These are phyloP conservation scores for Iris pallida DNA, from an alignment of 116 monocot species.

Conservation along the genomic window DNA sequence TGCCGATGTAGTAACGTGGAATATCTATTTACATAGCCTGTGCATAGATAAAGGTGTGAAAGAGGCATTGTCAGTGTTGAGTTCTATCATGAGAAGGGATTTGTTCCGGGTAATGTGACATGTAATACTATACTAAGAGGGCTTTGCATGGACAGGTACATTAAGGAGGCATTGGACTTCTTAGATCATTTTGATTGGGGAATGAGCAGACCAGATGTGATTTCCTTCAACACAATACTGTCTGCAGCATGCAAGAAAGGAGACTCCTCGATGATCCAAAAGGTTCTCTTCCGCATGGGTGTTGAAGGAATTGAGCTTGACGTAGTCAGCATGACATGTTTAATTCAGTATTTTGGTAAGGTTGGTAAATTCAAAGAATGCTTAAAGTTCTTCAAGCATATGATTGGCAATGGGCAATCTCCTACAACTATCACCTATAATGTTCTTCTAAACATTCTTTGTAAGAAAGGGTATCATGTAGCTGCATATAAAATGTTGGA, in stretches of 20 bases:
- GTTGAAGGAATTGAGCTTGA: slow-evolving; percentile 27
- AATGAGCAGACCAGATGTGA: slow-evolving; percentile 31
- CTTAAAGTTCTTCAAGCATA: slow-evolving; percentile 23
- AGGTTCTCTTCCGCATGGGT: slow-evolving; percentile 37
- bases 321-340: slow-evolving; percentile 34
- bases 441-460: slow-evolving; percentile 36
- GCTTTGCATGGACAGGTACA: slow-evolving; percentile 38
- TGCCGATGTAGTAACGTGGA: slow-evolving; percentile 43
- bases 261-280: slow-evolving; percentile 30
- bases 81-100: slow-evolving; percentile 25
- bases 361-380: slow-evolving; percentile 15
- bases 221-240: slow-evolving; percentile 58
- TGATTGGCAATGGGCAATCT: slow-evolving; percentile 24
- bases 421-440: slow-evolving; percentile 40
- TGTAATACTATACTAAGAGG: slow-evolving; percentile 61
- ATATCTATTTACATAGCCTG: slow-evolving; percentile 49
- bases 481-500: slow-evolving; percentile 23
- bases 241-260: slow-evolving; percentile 45
- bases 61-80: slow-evolving; percentile 24
- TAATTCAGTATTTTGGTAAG: slow-evolving; percentile 36
- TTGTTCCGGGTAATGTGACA: slow-evolving; percentile 36
- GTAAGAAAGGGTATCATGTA: slow-evolving; percentile 26
- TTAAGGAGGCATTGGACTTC: slow-evolving; percentile 36
- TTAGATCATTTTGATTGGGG: slow-evolving; percentile 26
- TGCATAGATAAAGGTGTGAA: slow-evolving; percentile 28